These are phyloP conservation scores for Effrenium voratum DNA, from an alignment of 73 alveolate genomes.

Conservation along the genomic window DNA sequence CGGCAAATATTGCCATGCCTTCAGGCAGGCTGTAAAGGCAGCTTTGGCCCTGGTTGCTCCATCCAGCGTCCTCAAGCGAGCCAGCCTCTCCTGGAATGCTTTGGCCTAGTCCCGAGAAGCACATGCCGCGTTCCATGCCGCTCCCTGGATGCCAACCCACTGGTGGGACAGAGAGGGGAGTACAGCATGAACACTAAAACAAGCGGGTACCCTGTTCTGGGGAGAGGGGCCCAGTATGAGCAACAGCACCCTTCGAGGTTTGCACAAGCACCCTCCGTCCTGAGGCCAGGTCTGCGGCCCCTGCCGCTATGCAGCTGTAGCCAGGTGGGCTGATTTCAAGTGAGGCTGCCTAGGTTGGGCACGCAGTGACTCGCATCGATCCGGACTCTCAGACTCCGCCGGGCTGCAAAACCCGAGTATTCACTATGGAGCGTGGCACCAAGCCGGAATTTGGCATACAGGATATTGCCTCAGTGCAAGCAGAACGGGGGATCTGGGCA, in stretches of 20 bases:
- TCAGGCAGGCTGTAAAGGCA: slow-evolving; percentile 26
- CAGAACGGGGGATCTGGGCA: not conserved
- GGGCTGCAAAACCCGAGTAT: slow-evolving; percentile 13
- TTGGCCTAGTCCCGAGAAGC: not conserved
- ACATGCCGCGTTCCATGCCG: not conserved
- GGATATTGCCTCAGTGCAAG: not conserved
- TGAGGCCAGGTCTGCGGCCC: not conserved
- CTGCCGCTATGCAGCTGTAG: slow-evolving; percentile 36
- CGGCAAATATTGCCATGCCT: slow-evolving; percentile 43
- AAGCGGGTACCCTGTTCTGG: not conserved
- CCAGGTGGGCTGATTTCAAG: slow-evolving; percentile 63
- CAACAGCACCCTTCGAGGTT: no score
- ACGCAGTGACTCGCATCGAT: not conserved
- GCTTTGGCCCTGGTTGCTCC: slow-evolving; percentile 41
- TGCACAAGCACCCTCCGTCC: no score
- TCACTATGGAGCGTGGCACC: slow-evolving; percentile 47
- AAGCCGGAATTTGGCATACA: slow-evolving; percentile 14
- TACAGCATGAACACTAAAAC: not conserved
- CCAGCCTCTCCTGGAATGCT: not conserved
- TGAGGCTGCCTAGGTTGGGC: slow-evolving; percentile 27
- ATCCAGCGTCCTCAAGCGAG: slow-evolving; percentile 54
- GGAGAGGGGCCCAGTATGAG: no score
- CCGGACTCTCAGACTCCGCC: not conserved
- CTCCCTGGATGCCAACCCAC: not conserved
- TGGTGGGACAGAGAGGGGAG: not conserved